A percentile compares a stretch with the other conserved stretches of the same genome.
These are phyloP conservation scores for Hypericum androsaemum DNA, from an alignment of 345 rosid genomes.

Conservation along the genomic window DNA sequence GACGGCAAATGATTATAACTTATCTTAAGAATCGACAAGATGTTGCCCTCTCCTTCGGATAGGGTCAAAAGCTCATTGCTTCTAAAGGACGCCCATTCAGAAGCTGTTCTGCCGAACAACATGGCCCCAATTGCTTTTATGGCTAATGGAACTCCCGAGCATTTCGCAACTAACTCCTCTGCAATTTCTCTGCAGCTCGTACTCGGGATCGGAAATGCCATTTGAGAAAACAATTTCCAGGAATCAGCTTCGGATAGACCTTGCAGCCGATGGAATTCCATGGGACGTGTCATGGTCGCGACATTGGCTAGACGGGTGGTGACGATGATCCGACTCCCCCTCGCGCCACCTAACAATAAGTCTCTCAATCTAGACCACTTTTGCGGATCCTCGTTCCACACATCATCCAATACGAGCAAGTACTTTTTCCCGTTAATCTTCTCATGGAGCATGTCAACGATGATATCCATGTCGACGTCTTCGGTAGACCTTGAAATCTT, in stretches of 20 bases:
- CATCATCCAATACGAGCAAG: conserved; percentile 18
- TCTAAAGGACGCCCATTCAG: conserved; percentile 7
- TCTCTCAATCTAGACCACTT: neutral
- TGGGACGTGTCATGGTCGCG: neutral
- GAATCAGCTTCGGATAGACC: neutral
- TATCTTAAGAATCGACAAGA: conserved; percentile 9
- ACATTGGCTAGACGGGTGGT: conserved; percentile 8
- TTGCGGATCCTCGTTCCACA: conserved; percentile 3
- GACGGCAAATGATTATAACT: conserved; percentile 11
- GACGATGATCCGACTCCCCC: conserved; percentile 13
- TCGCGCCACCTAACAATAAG: conserved; percentile 1
- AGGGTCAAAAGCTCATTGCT: conserved; percentile 23
- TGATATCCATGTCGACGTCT: conserved; percentile 1
- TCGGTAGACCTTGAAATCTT: conserved; percentile 8
- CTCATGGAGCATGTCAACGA: neutral
- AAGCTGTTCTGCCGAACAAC: neutral
- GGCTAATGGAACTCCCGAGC: conserved; percentile 22
- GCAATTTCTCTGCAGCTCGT: conserved; percentile 6
- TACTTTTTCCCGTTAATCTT: neutral
- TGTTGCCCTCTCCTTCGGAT: neutral
- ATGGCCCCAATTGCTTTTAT: conserved; percentile 14
- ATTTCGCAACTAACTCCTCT: conserved; percentile 20
- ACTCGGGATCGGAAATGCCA: neutral
- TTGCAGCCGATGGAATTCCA: neutral
- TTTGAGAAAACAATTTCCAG: neutral